Evolutionary conservation across 164 flowering plant genomes (phyloP), one percentile per base, ranked within the genome.

Genomic region (Stephania japonica): DNA sequence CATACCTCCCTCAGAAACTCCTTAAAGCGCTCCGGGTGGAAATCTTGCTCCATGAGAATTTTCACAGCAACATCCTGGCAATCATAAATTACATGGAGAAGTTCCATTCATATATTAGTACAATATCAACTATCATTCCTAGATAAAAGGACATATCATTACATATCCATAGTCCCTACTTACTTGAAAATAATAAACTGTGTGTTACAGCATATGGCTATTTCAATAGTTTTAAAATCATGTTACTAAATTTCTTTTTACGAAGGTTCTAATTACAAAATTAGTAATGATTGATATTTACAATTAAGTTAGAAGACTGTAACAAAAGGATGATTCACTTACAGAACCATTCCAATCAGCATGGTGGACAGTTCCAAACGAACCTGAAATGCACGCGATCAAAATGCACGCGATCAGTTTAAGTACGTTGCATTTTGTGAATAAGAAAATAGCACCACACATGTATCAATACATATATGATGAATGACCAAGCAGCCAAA

Each of bases 321-420:
- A 6, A n/a, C 59, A 32, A 67, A 61, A 74, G 49, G 3, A 65
- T 38, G 42, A 25, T 59, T 43, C 42, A 62, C 94, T 87, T 88
- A 95, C 99, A 79, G 97, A 91, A 70, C 97, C 98, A 90, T 93
- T 83, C 98, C 98, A 95, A 71, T 95, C 99, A 75, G 98, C 99
- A 78, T 89, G 98, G 81, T 95, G 99, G 42, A 95, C 99, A 71
- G 95, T 91, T 70, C 99, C 99, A 89, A 95, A 95, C 71, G 99
- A 95, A 87, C 98, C 98, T 94, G 90, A 69, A 67, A 19, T 38
- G n/a, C n/a, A 70, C 19, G 19, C 21, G 19, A 56, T 56, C 62
- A 18, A n/a, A 73, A 19, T 38, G n/a, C n/a, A 70, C 19, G 19
- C 21, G 19, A 56, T 56, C 62, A 18, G 62, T 56, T 56, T 1